Percentiles rank a stretch among this genome's conserved stretches.
phyloP scores from a whole-genome alignment of 2,329 filamentous ascomycete genomes.

The Lojkania enalia region DNA sequence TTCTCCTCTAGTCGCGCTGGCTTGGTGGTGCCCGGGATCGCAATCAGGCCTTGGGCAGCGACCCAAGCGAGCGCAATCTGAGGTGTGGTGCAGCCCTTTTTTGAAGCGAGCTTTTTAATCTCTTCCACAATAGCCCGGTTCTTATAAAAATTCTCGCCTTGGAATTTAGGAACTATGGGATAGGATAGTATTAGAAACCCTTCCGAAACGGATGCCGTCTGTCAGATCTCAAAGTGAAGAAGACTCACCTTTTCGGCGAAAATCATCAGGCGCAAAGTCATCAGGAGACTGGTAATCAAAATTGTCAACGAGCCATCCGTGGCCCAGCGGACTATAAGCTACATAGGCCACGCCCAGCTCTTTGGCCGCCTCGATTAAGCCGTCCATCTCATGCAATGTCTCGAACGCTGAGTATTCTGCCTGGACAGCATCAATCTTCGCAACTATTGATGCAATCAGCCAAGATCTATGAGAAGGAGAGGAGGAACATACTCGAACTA shows the following conservation, averaged over 20 bases:
- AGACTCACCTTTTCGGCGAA: conserved; percentile 23
- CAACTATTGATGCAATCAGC: conserved; percentile 30
- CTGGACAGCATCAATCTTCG: conserved; percentile 53
- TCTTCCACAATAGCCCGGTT: conserved; percentile 35
- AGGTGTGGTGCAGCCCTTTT: conserved; percentile 57
- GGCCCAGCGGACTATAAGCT: conserved; percentile 40
- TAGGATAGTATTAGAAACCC: not conserved
- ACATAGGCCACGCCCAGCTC: conserved; percentile 44
- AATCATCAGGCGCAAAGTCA: conserved; percentile 47
- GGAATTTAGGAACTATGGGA: conserved; percentile 44
- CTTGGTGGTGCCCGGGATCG: conserved; percentile 55
- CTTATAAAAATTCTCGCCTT: conserved; percentile 39
- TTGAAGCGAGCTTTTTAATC: conserved; percentile 28
- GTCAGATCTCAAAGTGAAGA: not conserved
- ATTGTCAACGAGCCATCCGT: conserved; percentile 30
- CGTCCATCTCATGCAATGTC: conserved; percentile 47
- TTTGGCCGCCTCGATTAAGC: conserved; percentile 40
- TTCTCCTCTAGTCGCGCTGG: conserved; percentile 24
- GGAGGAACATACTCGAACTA: conserved; percentile 24
- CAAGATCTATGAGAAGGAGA: not conserved
- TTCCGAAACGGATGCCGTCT: not conserved
- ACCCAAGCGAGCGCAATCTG: conserved; percentile 56
- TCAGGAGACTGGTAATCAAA: conserved; percentile 40
- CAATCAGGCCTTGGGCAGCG: conserved; percentile 49
- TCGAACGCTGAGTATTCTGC: conserved; percentile 56